These are phyloP conservation scores for Tausonia pullulans DNA, from an alignment of 1,284 basidiomycete genomes.

Conservation along the genomic window DNA sequence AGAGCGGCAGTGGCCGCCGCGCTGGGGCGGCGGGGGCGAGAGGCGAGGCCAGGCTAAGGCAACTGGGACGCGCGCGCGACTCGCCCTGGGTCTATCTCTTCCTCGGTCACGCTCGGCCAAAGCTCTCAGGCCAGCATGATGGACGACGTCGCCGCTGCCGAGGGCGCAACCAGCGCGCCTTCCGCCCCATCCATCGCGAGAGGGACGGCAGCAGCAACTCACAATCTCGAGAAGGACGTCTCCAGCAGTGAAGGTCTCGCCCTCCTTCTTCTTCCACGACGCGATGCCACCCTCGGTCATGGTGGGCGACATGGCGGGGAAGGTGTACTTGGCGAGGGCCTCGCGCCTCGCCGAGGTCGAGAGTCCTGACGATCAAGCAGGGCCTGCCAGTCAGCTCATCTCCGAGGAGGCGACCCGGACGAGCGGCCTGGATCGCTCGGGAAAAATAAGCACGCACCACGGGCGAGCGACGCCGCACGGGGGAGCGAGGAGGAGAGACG, in stretches of 20 bases:
- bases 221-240: slow-evolving; percentile 76
- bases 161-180: too few species aligned
- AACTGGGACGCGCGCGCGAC: too few species aligned
- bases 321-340: slow-evolving; percentile 80
- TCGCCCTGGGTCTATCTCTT: too few species aligned
- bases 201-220: slow-evolving; percentile 26
- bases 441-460: slow-evolving; percentile 6
- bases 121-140: too few species aligned
- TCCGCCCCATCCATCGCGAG: neutral
- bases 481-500: neutral
- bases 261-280: slow-evolving; percentile 93
- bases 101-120: too few species aligned
- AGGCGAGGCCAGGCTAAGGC: neutral
- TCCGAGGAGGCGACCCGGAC: neutral
- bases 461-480: slow-evolving; percentile 3
- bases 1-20: neutral
- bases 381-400: neutral
- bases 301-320: slow-evolving; percentile 99
- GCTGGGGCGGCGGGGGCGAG: neutral
- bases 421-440: neutral
- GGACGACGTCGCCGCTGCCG: too few species aligned
- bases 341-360: slow-evolving; percentile 65
- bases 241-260: slow-evolving; percentile 75
- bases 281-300: slow-evolving; percentile 99
- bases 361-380: slow-evolving; percentile 47